Evolutionary conservation across 371 early-diverging fungal species (phyloP).

Genomic region (Mortierella sp.): DNA sequence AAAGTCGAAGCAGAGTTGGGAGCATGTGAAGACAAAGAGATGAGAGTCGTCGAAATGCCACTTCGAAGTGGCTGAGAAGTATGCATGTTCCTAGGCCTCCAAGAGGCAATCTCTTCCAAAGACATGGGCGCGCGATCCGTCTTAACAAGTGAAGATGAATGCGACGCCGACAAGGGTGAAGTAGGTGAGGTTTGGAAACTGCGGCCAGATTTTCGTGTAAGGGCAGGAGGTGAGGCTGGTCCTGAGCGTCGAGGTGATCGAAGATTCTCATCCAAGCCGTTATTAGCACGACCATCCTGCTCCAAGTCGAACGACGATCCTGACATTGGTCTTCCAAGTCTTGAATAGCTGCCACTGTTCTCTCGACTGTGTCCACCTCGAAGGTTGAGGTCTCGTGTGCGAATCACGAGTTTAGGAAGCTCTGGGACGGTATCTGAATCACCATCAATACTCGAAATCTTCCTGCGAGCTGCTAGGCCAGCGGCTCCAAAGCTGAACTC

Average conservation of each 20-base stretch:
- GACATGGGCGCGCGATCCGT: constrained; percentile 11
- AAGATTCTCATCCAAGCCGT: constrained; percentile 23
- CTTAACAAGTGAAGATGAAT: constrained; percentile 4
- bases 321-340: constrained; percentile 4
- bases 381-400: constrained; percentile 43
- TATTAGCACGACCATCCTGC: too few relatives aligned
- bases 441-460: constrained; percentile 37
- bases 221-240: constrained; percentile 4
- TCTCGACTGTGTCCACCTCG: constrained; percentile 22
- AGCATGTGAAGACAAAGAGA: constrained; percentile 17
- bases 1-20: constrained; percentile 6
- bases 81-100: constrained; percentile 31
- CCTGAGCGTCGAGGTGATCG: constrained; percentile 30
- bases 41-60: constrained; percentile 15
- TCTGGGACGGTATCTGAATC: constrained; percentile 49
- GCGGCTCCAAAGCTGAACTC: constrained; percentile 1
- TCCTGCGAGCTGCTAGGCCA: constrained; percentile 5
- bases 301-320: constrained; percentile 25
- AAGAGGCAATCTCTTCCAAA: constrained; percentile 39
- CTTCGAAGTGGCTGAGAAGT: too few relatives aligned
- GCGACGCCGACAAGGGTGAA: neutral
- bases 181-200: constrained; percentile 10
- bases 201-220: constrained; percentile 21
- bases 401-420: constrained; percentile 35
- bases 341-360: constrained; percentile 1